These are phyloP conservation scores for Plantago elongata DNA, from an alignment of 257 asterid genomes.

Conservation along the genomic window DNA sequence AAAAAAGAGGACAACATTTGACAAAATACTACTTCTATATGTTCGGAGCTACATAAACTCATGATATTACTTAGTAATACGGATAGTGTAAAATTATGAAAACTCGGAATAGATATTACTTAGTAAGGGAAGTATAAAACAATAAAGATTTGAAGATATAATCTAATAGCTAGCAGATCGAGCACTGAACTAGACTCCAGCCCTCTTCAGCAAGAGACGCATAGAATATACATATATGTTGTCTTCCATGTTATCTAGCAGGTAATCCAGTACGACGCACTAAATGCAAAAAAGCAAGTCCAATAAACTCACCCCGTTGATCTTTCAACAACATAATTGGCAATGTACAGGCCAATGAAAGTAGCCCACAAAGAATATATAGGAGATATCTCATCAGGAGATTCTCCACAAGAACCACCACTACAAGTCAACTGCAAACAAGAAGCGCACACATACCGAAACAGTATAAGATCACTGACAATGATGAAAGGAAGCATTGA, in stretches of 20 bases:
- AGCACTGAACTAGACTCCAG: background rate
- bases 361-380: constrained; percentile 98
- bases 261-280: background rate
- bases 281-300: background rate
- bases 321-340: constrained; percentile 97
- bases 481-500: constrained; percentile 8
- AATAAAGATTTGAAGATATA: too few species aligned
- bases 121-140: too few species aligned
- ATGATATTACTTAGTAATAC: background rate
- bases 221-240: too few species aligned
- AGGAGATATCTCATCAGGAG: constrained; percentile 91
- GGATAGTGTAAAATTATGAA: background rate
- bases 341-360: constrained; percentile 95
- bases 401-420: constrained; percentile 77
- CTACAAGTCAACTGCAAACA: constrained; percentile 70
- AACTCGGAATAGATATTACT: too few species aligned
- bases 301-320: constrained; percentile 79
- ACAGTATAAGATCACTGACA: constrained; percentile 26
- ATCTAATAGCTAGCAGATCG: constrained; percentile 12
- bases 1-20: constrained; percentile 1
- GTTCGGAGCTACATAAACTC: background rate
- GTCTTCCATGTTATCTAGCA: too few species aligned
- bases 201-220: too few species aligned
- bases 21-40: constrained; percentile 6
- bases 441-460: constrained; percentile 16